Conservation (phyloP, 148 eudicot genomes). For the Pharnaceum exiguum region DNA sequence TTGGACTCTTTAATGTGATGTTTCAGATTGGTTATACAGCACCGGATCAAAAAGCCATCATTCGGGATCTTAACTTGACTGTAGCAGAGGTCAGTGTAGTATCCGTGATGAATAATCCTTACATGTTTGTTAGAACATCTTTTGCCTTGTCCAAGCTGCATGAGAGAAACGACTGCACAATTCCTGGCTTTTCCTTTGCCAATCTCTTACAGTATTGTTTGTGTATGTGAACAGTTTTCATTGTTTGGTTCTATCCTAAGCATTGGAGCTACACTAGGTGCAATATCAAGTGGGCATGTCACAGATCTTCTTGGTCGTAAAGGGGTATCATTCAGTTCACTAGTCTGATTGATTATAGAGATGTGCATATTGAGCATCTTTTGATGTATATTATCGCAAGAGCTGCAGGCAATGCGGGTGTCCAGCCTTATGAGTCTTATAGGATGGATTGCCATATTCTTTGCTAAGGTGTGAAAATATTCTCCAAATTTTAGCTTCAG, state of each 20-base stretch:
- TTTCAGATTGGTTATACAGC: constrained; percentile 66
- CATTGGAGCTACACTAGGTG: constrained; percentile 72
- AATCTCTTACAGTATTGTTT: background rate
- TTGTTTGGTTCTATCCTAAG: constrained; percentile 67
- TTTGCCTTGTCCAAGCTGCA: too few species aligned
- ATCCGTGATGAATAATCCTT: background rate
- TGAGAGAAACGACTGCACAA: too few species aligned
- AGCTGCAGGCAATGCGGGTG: constrained; percentile 53
- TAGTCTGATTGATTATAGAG: background rate
- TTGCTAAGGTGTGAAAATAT: constrained; percentile 41
- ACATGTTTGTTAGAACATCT: too few species aligned
- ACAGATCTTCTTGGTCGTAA: constrained; percentile 62
- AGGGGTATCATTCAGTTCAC: constrained; percentile 47
- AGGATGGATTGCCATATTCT: constrained; percentile 70
- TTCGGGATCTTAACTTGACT: constrained; percentile 45
- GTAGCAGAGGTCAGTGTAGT: constrained; percentile 44
- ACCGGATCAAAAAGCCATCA: constrained; percentile 50
- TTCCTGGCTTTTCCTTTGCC: background rate
- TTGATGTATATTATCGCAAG: background rate
- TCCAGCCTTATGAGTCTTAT: constrained; percentile 42
- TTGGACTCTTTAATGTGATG: background rate
- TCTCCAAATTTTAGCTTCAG: background rate
- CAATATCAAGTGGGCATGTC: constrained; percentile 59
- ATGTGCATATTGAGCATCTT: background rate
- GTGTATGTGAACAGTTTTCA: constrained; percentile 42